Percentiles rank a stretch among this genome's conserved stretches.
Evolutionary conservation across 257 asterid species (phyloP).

Genomic region (Fraxinus quadrangulata): DNA sequence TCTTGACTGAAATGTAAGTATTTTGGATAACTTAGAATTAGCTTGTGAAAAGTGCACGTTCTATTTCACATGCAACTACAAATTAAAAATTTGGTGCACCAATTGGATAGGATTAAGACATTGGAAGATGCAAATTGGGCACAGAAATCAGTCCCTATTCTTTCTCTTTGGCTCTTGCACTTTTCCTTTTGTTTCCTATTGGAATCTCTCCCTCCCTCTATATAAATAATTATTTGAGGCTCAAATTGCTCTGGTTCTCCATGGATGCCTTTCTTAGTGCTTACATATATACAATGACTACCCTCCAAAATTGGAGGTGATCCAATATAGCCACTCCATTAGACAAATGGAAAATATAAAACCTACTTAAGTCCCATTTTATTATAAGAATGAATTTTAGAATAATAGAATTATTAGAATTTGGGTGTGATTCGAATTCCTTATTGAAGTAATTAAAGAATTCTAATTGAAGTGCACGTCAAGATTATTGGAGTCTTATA

Average conservation of each 20-base stretch:
- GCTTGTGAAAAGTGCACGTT: conserved; percentile 14
- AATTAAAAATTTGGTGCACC: conserved; percentile 1
- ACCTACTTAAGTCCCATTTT: too few relatives aligned
- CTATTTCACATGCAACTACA: conserved; percentile 24
- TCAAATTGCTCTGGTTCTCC: neutral
- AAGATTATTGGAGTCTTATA: too few relatives aligned
- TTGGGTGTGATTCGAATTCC: too few relatives aligned
- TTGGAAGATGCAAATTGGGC: conserved; percentile 28
- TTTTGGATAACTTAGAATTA: neutral
- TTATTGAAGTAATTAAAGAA: too few relatives aligned
- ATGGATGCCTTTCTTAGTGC: conserved; percentile 19
- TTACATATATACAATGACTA: conserved; percentile 41
- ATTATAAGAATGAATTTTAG: too few relatives aligned
- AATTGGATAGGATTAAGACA: conserved; percentile 13
- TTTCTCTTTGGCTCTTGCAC: conserved; percentile 44
- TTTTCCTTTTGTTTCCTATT: conserved; percentile 36
- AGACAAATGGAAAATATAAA: neutral
- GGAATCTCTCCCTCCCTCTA: conserved; percentile 39
- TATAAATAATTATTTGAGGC: too few relatives aligned
- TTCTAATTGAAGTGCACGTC: too few relatives aligned
- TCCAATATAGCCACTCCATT: neutral
- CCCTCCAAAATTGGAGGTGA: conserved; percentile 25
- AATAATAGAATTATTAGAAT: too few relatives aligned
- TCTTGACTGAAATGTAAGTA: neutral
- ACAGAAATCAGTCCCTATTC: conserved; percentile 14